Conservation (phyloP, 164 flowering plant species). For the Stephania japonica region DNA sequence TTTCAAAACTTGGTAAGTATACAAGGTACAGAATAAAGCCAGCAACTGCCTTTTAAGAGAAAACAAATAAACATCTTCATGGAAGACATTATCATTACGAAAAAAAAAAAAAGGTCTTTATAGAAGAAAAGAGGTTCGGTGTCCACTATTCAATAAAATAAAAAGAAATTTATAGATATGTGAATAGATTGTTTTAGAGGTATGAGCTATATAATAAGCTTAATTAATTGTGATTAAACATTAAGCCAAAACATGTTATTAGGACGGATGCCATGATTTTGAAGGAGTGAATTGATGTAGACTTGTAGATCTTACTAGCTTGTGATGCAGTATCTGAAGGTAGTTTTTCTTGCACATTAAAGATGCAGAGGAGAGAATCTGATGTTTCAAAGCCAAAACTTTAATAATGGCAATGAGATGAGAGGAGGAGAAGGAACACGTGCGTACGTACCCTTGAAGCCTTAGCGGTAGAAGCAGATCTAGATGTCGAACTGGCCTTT, state of each 20-base stretch:
- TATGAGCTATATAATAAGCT: background rate
- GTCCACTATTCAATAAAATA: no score
- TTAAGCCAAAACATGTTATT: background rate
- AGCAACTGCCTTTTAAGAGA: background rate
- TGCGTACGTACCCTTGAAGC: slow-evolving; percentile 75
- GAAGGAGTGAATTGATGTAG: background rate
- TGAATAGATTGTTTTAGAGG: background rate
- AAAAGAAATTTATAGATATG: no score
- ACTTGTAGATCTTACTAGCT: no score
- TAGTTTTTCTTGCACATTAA: no score
- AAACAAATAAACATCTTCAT: no score
- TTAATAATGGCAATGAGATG: background rate
- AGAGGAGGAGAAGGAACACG: background rate
- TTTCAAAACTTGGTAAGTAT: background rate
- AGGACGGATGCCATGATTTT: background rate
- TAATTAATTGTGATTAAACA: no score
- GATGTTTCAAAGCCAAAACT: no score
- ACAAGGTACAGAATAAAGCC: background rate
- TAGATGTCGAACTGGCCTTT: slow-evolving; percentile 41
- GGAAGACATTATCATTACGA: no score
- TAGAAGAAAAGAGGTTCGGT: no score
- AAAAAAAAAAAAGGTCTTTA: no score
- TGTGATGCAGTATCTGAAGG: no score
- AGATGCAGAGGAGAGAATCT: no score
- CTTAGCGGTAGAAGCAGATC: slow-evolving; percentile 57